Conservation (phyloP, 306 rosid genomes). For the Chamaecrista fasciculata region DNA sequence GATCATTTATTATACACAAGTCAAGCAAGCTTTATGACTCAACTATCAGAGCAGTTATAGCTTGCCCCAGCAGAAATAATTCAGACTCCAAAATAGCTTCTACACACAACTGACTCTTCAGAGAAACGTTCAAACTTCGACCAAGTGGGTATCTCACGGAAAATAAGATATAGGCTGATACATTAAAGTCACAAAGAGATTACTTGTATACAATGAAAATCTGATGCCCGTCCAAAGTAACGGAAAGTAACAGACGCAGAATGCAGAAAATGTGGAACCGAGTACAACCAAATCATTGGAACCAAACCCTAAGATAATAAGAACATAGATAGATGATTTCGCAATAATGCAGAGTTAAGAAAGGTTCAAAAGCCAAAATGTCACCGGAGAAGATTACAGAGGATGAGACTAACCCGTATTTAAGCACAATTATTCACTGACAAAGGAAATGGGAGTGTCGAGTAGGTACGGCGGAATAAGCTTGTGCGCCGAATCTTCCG, state of each 20-base stretch:
- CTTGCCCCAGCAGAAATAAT: background rate
- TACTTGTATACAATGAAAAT: background rate
- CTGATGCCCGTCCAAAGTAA: background rate
- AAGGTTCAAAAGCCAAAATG: background rate
- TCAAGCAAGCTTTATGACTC: background rate
- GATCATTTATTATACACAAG: background rate
- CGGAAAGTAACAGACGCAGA: background rate
- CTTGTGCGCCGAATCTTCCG: background rate
- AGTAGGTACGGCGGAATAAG: background rate
- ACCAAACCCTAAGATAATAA: constrained; percentile 31
- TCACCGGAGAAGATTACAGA: background rate
- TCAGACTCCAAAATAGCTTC: background rate
- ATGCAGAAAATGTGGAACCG: no score
- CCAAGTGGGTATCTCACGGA: background rate
- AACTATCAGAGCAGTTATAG: background rate
- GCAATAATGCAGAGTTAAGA: background rate
- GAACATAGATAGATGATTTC: background rate
- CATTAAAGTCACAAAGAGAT: background rate
- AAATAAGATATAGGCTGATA: background rate
- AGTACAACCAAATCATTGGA: background rate
- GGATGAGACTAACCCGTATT: background rate
- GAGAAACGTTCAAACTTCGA: background rate
- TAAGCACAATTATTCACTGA: background rate
- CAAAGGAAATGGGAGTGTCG: background rate
- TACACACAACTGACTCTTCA: background rate